Conservation (phyloP, 805 yeast genomes). For the Cyberlindnera amylophila region DNA sequence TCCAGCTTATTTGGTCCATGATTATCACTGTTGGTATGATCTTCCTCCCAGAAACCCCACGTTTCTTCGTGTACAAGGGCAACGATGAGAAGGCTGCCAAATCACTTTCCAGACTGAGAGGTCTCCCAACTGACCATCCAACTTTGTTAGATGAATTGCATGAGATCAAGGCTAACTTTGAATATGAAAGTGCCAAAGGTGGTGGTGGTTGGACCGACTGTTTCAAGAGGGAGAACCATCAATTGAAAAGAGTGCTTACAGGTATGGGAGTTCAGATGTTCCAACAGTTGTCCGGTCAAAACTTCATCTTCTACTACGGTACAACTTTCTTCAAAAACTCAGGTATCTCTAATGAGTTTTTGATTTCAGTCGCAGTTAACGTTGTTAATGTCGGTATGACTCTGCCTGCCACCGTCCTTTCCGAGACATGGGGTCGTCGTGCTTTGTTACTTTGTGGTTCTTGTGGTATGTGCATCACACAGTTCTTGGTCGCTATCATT, state of each 20-base stretch:
- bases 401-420: slow-evolving; percentile 47
- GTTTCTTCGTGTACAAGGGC: slow-evolving; percentile 59
- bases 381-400: slow-evolving; percentile 47
- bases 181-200: slow-evolving; percentile 36
- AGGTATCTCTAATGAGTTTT: slow-evolving; percentile 46
- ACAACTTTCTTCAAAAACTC: slow-evolving; percentile 53
- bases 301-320: slow-evolving; percentile 67
- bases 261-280: slow-evolving; percentile 43
- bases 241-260: slow-evolving; percentile 39
- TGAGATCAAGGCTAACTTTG: slow-evolving; percentile 46
- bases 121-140: slow-evolving; percentile 42
- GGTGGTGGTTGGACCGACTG: slow-evolving; percentile 31
- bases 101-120: slow-evolving; percentile 53
- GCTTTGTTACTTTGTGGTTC: slow-evolving; percentile 57
- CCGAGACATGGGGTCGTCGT: slow-evolving; percentile 67
- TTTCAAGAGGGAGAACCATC: slow-evolving; percentile 33
- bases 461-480: slow-evolving; percentile 55
- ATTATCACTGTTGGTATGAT: slow-evolving; percentile 58
- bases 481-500: slow-evolving; percentile 55
- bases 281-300: slow-evolving; percentile 71
- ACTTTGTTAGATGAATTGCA: slow-evolving; percentile 40
- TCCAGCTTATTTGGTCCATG: slow-evolving; percentile 69
- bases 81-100: slow-evolving; percentile 50
- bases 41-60: slow-evolving; percentile 71
- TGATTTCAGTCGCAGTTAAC: slow-evolving; percentile 38